phyloP scores from a whole-genome alignment of 768 basidiomycete genomes.

The Pleurotus citrinopileatus region DNA sequence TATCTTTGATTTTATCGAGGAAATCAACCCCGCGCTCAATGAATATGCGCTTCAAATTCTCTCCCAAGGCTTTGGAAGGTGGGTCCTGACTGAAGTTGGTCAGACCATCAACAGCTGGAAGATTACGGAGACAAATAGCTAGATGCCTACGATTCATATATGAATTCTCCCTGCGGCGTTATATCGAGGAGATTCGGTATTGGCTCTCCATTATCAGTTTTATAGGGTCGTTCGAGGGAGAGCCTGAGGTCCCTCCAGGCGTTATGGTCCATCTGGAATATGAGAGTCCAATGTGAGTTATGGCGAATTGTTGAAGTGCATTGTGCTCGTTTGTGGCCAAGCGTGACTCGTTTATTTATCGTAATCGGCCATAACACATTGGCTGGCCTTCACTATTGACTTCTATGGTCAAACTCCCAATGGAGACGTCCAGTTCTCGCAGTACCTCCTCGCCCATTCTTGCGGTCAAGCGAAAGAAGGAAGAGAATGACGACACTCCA shows the following conservation, averaged over 20 bases:
- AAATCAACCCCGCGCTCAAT: slow-evolving; percentile 73
- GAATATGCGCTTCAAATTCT: slow-evolving; percentile 68
- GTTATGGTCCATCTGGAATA: slow-evolving; percentile 25
- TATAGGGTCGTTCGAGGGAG: slow-evolving; percentile 78
- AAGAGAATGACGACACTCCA: slow-evolving; percentile 52
- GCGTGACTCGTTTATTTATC: slow-evolving; percentile 7
- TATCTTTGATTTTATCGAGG: slow-evolving; percentile 43
- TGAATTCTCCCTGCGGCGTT: slow-evolving; percentile 60
- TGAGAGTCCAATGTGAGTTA: slow-evolving; percentile 3
- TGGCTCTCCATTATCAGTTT: slow-evolving; percentile 65
- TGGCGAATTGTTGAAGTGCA: not conserved
- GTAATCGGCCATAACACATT: slow-evolving; percentile 3
- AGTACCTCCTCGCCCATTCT: slow-evolving; percentile 23
- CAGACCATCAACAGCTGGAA: slow-evolving; percentile 12
- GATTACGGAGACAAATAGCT: slow-evolving; percentile 10
- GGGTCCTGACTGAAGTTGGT: slow-evolving; percentile 45
- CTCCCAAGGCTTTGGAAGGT: slow-evolving; percentile 55
- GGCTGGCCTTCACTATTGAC: no score
- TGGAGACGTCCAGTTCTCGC: slow-evolving; percentile 18
- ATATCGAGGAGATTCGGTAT: slow-evolving; percentile 71
- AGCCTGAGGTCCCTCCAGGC: slow-evolving; percentile 61
- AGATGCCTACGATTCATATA: slow-evolving; percentile 71
- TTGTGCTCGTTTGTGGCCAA: not conserved
- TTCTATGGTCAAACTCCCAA: slow-evolving; percentile 35
- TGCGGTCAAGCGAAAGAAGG: slow-evolving; percentile 58